phyloP scores from a whole-genome alignment of 495 filamentous ascomycete species.

The Cetradonia linearis region DNA sequence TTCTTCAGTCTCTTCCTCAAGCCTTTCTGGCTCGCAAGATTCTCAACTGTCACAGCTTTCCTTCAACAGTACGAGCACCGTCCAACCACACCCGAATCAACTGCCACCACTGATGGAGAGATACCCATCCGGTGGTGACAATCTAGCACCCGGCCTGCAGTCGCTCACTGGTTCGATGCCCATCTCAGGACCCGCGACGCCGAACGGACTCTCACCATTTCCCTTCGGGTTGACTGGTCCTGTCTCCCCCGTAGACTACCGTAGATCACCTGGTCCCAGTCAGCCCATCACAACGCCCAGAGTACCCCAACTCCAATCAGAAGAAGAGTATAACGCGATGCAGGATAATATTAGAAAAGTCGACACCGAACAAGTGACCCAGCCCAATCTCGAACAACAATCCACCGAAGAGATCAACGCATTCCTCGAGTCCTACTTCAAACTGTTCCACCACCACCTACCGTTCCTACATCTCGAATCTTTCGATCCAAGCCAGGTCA shows the following conservation, averaged over 20 bases:
- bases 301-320: conserved; percentile 49
- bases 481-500: conserved; percentile 66
- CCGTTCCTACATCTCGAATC: conserved; percentile 93
- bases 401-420: conserved; percentile 67
- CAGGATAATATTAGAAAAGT: conserved; percentile 77
- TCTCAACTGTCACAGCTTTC: conserved; percentile 45
- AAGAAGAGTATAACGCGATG: conserved; percentile 50
- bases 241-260: conserved; percentile 61
- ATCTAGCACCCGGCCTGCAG: conserved; percentile 50
- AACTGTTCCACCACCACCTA: conserved; percentile 91
- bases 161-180: conserved; percentile 61
- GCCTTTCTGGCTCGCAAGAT: conserved; percentile 56
- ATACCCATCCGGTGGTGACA: conserved; percentile 46
- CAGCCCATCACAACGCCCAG: conserved; percentile 55
- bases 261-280: conserved; percentile 53
- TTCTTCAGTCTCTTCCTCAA: conserved; percentile 55
- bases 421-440: conserved; percentile 92
- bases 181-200: conserved; percentile 61
- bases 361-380: conserved; percentile 72
- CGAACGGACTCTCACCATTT: conserved; percentile 71
- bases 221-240: conserved; percentile 63
- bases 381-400: conserved; percentile 82
- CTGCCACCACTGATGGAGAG: conserved; percentile 60
- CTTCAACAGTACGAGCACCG: conserved; percentile 44
- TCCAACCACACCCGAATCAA: conserved; percentile 46